Conservation (phyloP, 345 rosid genomes). For the Citrus medica region DNA sequence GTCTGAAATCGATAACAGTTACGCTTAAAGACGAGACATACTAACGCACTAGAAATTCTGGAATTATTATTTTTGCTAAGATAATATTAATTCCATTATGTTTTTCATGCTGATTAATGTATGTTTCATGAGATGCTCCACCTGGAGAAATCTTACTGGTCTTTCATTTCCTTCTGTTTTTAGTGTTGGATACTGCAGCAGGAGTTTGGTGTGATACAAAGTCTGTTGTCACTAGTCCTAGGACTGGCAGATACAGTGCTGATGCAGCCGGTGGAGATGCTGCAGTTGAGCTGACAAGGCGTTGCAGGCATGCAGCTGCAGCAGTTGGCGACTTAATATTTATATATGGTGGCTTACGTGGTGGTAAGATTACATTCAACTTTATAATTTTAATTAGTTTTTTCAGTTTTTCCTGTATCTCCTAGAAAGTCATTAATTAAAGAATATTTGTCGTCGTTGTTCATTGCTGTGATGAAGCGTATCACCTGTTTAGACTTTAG, state of each 20-base stretch:
- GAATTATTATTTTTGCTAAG: background rate
- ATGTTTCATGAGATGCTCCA: background rate
- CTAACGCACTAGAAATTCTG: background rate
- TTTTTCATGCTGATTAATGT: background rate
- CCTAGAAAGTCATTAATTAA: background rate
- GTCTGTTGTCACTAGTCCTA: conserved; percentile 93
- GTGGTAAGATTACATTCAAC: conserved; percentile 57
- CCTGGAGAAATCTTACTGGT: background rate
- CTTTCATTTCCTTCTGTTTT: conserved; percentile 25
- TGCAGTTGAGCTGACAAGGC: conserved; percentile 93
- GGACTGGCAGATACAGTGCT: conserved; percentile 88
- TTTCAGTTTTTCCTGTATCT: background rate
- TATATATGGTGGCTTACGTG: conserved; percentile 97
- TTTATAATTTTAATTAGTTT: background rate
- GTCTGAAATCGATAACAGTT: background rate
- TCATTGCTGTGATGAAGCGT: background rate
- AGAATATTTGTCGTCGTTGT: background rate
- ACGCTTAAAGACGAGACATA: background rate
- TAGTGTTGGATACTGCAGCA: conserved; percentile 98
- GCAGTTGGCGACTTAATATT: conserved; percentile 93
- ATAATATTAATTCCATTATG: background rate
- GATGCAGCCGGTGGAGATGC: conserved; percentile 99
- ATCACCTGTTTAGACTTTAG: background rate
- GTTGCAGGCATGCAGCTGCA: conserved; percentile 99
- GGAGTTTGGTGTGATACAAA: conserved; percentile 99